phyloP scores from a whole-genome alignment of 1,139 yeast species.

The Taiozyma sp. region DNA sequence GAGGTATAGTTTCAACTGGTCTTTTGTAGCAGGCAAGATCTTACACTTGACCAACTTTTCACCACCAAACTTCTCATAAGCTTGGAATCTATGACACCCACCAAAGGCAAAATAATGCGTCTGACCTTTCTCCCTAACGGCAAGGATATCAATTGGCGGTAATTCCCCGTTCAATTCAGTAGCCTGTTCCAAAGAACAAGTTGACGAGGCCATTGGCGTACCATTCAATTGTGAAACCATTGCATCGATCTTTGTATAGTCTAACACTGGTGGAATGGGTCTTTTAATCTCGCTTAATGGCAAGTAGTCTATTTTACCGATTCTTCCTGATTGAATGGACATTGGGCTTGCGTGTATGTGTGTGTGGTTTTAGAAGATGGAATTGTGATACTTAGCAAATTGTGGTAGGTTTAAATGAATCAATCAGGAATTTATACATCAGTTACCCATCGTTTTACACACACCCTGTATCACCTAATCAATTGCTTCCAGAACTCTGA shows the following conservation, averaged over 20 bases:
- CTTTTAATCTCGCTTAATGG: conserved; percentile 64
- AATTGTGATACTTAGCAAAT: no score
- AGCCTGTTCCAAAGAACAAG: conserved; percentile 51
- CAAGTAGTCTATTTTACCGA: conserved; percentile 44
- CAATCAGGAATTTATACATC: neutral
- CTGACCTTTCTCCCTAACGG: conserved; percentile 56
- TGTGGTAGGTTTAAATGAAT: no score
- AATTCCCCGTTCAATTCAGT: conserved; percentile 43
- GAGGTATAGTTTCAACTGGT: conserved; percentile 53
- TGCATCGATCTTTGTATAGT: conserved; percentile 62
- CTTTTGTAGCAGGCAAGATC: conserved; percentile 61
- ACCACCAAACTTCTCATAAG: conserved; percentile 49
- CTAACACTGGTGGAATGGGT: conserved; percentile 82
- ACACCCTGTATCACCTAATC: neutral
- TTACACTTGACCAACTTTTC: conserved; percentile 56
- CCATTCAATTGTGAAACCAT: conserved; percentile 75
- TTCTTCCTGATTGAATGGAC: conserved; percentile 43
- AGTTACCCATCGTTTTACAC: neutral
- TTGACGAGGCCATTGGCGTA: conserved; percentile 54
- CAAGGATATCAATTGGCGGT: conserved; percentile 73
- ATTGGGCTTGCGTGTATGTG: conserved; percentile 12
- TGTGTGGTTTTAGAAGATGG: no score
- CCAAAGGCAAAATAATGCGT: conserved; percentile 75
- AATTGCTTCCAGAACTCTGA: neutral
- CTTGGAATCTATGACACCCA: conserved; percentile 81